These are phyloP conservation scores for Pythium aquatile DNA, from an alignment of 352 stramenopile species.

Conservation along the genomic window DNA sequence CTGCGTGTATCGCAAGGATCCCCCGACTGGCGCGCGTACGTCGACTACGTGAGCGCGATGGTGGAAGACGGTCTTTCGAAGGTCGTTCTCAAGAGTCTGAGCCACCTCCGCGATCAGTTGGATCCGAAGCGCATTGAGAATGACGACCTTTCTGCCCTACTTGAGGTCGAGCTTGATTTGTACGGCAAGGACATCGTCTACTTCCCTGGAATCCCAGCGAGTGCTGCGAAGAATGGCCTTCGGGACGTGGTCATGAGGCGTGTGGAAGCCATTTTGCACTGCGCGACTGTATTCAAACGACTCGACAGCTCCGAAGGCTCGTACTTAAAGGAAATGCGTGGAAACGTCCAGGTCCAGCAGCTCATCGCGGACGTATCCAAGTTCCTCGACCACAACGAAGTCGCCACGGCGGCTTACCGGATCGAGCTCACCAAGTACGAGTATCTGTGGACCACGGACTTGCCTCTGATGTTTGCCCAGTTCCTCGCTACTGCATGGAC, in stretches of 20 bases:
- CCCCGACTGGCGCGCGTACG: conserved; percentile 91
- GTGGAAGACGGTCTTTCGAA: conserved; percentile 82
- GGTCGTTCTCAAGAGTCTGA: conserved; percentile 73
- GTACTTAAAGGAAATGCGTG: conserved; percentile 89
- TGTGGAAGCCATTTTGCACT: conserved; percentile 67
- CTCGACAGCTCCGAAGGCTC: conserved; percentile 85
- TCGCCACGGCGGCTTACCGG: conserved; percentile 53
- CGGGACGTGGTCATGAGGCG: conserved; percentile 64
- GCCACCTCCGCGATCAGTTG: conserved; percentile 74
- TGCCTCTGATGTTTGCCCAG: conserved; percentile 83
- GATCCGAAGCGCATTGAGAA: conserved; percentile 80
- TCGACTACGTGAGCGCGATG: conserved; percentile 91
- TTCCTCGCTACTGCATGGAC: conserved; percentile 79
- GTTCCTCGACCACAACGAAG: conserved; percentile 82
- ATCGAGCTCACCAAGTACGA: conserved; percentile 87
- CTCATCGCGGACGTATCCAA: conserved; percentile 78
- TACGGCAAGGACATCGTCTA: conserved; percentile 85
- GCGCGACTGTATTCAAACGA: conserved; percentile 73
- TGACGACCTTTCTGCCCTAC: conserved; percentile 79
- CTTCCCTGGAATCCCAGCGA: conserved; percentile 53
- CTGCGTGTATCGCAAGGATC: conserved; percentile 89
- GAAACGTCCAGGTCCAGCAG: conserved; percentile 75
- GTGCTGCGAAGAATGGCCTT: conserved; percentile 38
- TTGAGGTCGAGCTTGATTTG: conserved; percentile 92
- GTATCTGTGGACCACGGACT: conserved; percentile 91